Conservation (phyloP, 2,329 filamentous ascomycete genomes). For the Venturiaceae sp. region DNA sequence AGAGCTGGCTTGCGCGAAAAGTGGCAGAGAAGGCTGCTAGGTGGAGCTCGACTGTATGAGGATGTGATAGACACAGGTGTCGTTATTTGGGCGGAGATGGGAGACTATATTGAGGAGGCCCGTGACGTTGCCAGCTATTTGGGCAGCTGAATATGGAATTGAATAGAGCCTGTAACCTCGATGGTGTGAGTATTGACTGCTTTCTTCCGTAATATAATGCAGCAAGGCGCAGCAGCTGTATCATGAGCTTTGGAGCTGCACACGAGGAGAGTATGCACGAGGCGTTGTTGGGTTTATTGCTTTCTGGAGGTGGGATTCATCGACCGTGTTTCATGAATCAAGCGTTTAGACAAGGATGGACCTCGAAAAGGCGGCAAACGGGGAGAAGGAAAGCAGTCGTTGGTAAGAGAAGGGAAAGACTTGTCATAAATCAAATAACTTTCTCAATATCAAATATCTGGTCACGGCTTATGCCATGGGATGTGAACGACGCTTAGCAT, state of each 20-base stretch:
- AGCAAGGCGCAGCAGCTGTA: not conserved
- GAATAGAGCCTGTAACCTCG: not conserved
- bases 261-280: not conserved
- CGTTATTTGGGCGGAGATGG: not conserved
- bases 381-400: not conserved
- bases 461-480: not conserved
- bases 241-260: not conserved
- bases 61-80: not conserved
- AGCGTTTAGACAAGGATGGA: not conserved
- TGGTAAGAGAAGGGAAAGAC: not conserved
- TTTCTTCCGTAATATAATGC: not conserved
- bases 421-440: too few species aligned
- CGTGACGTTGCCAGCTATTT: not conserved
- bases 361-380: not conserved
- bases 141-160: not conserved
- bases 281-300: not conserved
- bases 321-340: not conserved
- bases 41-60: not conserved
- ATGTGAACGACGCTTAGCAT: not conserved
- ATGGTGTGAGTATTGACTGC: not conserved
- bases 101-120: not conserved
- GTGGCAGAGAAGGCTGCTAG: not conserved
- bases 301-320: not conserved
- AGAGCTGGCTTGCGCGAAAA: not conserved
- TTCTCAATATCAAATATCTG: not conserved